phyloP scores from a whole-genome alignment of 768 basidiomycete species.

The Amanita molliuscula region DNA sequence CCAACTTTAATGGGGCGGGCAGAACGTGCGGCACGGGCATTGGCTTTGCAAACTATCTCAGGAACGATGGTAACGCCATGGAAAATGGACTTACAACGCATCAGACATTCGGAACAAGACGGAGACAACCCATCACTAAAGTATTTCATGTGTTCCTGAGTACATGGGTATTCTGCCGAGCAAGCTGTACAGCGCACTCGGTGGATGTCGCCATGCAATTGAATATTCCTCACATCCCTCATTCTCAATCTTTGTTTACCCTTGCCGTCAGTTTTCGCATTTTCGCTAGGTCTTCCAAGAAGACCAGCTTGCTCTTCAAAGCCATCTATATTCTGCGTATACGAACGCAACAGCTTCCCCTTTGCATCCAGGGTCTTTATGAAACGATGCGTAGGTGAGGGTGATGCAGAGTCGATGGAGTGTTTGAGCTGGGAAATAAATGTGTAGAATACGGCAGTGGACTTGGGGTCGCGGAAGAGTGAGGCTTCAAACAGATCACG shows the following conservation, averaged over 20 bases:
- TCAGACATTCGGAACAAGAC: slow-evolving; percentile 77
- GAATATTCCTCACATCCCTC: slow-evolving; percentile 78
- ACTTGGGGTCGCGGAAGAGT: slow-evolving; percentile 76
- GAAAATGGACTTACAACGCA: slow-evolving; percentile 54
- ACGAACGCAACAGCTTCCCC: slow-evolving; percentile 78
- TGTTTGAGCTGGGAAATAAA: slow-evolving; percentile 89
- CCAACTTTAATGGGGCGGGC: slow-evolving; percentile 75
- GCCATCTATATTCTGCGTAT: slow-evolving; percentile 98
- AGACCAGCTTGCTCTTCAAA: slow-evolving; percentile 79
- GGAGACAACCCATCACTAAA: slow-evolving; percentile 70
- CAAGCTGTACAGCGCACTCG: slow-evolving; percentile 84
- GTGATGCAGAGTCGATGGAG: slow-evolving; percentile 69
- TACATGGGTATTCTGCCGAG: slow-evolving; percentile 67
- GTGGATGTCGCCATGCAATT: slow-evolving; percentile 91
- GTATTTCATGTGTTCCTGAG: slow-evolving; percentile 43
- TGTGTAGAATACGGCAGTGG: slow-evolving; percentile 86
- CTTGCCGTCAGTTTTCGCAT: slow-evolving; percentile 40
- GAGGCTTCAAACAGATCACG: slow-evolving; percentile 93
- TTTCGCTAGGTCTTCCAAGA: slow-evolving; percentile 49
- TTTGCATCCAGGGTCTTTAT: slow-evolving; percentile 77
- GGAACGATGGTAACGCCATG: not conserved
- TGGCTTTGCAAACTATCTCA: slow-evolving; percentile 28
- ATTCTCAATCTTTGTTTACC: slow-evolving; percentile 59
- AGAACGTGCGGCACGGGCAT: slow-evolving; percentile 72
- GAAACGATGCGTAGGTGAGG: slow-evolving; percentile 83